Evolutionary conservation across 2,329 filamentous ascomycete genomes (phyloP).

Genomic region (Apiospora sp.): DNA sequence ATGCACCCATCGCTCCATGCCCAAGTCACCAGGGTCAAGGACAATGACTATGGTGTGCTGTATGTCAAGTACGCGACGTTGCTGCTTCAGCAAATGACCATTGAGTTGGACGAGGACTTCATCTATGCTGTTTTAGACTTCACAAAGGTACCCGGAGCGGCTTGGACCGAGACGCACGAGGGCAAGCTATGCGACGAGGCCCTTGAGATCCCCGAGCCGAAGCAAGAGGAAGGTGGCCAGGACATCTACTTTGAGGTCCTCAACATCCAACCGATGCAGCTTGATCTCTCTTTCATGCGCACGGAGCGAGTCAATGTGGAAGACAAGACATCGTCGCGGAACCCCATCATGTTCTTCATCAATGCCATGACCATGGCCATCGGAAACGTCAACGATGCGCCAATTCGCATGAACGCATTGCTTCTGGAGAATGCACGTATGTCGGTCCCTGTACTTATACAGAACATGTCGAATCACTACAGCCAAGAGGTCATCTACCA

Average conservation of each 20-base stretch:
- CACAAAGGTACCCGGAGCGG: conserved; percentile 88
- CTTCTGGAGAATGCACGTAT: conserved; percentile 96
- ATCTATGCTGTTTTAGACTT: conserved; percentile 96
- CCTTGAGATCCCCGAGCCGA: conserved; percentile 91
- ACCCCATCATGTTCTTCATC: conserved; percentile 98
- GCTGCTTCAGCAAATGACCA: conserved; percentile 94
- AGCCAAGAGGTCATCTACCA: conserved; percentile 96
- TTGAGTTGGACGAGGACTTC: conserved; percentile 98
- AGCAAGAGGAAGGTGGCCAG: conserved; percentile 81
- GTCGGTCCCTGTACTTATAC: conserved; percentile 81
- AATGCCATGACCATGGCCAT: conserved; percentile 99
- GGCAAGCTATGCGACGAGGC: conserved; percentile 89
- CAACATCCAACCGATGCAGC: conserved; percentile 97
- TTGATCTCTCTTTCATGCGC: conserved; percentile 95
- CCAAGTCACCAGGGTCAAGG: conserved; percentile 93
- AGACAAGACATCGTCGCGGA: conserved; percentile 88
- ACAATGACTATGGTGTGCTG: conserved; percentile 95
- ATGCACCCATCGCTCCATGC: conserved; percentile 93
- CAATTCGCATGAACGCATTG: conserved; percentile 89
- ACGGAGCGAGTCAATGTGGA: conserved; percentile 97
- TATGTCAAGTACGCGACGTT: conserved; percentile 99
- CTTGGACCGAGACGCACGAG: conserved; percentile 80
- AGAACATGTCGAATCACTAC: conserved; percentile 92
- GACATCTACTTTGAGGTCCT: conserved; percentile 98
- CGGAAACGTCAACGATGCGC: conserved; percentile 98